Conservation (phyloP, 352 stramenopile genomes). For the Peronospora destructor region DNA sequence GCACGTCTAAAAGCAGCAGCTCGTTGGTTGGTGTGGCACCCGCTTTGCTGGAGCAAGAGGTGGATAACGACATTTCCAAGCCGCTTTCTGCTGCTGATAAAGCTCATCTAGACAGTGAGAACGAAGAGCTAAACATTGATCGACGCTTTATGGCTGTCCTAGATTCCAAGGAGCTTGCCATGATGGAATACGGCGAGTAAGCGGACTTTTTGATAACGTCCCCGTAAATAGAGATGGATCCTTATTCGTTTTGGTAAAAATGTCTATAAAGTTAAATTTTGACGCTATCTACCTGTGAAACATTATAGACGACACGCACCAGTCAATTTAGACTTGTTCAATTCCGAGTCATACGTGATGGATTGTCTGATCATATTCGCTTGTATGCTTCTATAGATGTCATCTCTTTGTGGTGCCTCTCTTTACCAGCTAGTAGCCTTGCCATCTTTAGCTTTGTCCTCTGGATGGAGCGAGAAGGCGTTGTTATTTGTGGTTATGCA, state of each 20-base stretch:
- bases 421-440: slow-evolving; percentile 66
- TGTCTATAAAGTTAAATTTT: slow-evolving; percentile 3
- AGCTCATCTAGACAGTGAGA: slow-evolving; percentile 34
- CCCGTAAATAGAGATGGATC: too few relatives aligned
- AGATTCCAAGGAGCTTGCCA: slow-evolving; percentile 57
- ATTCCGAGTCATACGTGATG: background rate
- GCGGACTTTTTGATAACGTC: background rate
- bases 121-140: slow-evolving; percentile 17
- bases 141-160: slow-evolving; percentile 30
- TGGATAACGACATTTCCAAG: slow-evolving; percentile 14
- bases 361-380: too few relatives aligned
- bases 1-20: slow-evolving; percentile 46
- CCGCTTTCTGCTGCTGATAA: slow-evolving; percentile 22
- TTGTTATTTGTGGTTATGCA: slow-evolving; percentile 34
- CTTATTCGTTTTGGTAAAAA: too few relatives aligned
- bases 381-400: background rate
- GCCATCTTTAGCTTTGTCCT: slow-evolving; percentile 18
- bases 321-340: slow-evolving; percentile 8
- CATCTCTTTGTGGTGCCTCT: slow-evolving; percentile 26
- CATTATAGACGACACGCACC: background rate
- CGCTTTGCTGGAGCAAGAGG: slow-evolving; percentile 29
- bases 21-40: slow-evolving; percentile 50
- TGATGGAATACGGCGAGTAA: slow-evolving; percentile 76
- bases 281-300: slow-evolving; percentile 11
- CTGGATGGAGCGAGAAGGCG: slow-evolving; percentile 18